Conservation (phyloP, 306 rosid species). For the Malus sieversii region DNA sequence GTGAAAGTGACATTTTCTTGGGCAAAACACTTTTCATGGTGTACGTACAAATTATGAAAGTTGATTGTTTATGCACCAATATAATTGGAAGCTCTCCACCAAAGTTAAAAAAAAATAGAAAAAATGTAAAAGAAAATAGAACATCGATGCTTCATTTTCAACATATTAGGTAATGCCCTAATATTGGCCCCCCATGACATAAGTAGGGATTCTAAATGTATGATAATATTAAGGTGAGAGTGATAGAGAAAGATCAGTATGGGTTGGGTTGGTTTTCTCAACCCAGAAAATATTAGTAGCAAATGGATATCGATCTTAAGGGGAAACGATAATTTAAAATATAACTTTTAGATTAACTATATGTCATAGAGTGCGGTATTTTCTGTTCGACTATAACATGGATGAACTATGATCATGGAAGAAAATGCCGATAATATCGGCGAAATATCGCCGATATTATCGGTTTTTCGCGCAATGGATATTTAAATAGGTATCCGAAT, state of each 20-base stretch:
- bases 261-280: not conserved
- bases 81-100: not conserved
- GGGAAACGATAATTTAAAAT: not conserved
- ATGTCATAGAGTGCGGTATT: not conserved
- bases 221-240: not conserved
- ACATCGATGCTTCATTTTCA: not conserved
- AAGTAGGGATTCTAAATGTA: not conserved
- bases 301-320: not conserved
- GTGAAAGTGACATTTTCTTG: conserved; percentile 1
- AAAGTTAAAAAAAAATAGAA: not conserved
- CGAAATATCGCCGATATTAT: no score
- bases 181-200: not conserved
- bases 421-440: no score
- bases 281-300: not conserved
- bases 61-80: not conserved
- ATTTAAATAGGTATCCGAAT: no score
- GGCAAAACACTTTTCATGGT: not conserved
- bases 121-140: not conserved
- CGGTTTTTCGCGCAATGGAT: no score
- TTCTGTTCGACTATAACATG: not conserved
- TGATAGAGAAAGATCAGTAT: not conserved
- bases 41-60: not conserved
- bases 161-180: not conserved
- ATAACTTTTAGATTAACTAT: not conserved
- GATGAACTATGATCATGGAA: not conserved